Percentiles rank a stretch among this genome's conserved stretches.
phyloP scores from a whole-genome alignment of 805 yeast genomes.

The Cyberlindnera amylophila region DNA sequence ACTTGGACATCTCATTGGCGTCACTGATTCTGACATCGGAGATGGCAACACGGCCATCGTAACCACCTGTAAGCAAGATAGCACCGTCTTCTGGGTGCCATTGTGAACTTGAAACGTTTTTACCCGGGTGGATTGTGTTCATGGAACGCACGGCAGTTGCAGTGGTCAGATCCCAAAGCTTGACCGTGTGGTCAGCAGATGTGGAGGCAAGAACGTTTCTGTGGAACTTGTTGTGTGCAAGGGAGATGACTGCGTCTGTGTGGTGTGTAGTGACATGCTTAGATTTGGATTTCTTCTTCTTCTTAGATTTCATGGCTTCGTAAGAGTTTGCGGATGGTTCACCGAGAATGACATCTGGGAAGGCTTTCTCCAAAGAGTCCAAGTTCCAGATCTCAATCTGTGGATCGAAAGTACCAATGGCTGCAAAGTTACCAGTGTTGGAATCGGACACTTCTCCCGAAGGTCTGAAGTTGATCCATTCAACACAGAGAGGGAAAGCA shows the following conservation, averaged over 20 bases:
- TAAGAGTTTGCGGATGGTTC: slow-evolving; percentile 45
- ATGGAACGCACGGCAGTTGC: slow-evolving; percentile 78
- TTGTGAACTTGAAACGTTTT: slow-evolving; percentile 77
- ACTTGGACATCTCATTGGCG: slow-evolving; percentile 53
- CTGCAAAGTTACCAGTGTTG: slow-evolving; percentile 85
- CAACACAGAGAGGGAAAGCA: slow-evolving; percentile 93
- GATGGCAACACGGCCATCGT: slow-evolving; percentile 79
- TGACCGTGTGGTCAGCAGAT: slow-evolving; percentile 92
- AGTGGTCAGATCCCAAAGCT: slow-evolving; percentile 85
- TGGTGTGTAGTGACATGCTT: slow-evolving; percentile 71
- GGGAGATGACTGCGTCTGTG: slow-evolving; percentile 88
- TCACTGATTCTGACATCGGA: slow-evolving; percentile 79
- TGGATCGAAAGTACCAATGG: slow-evolving; percentile 96
- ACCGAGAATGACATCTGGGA: slow-evolving; percentile 91
- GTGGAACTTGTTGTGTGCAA: slow-evolving; percentile 77
- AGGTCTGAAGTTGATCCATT: slow-evolving; percentile 84
- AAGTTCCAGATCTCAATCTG: slow-evolving; percentile 96
- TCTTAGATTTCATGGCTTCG: slow-evolving; percentile 27
- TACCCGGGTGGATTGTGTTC: slow-evolving; percentile 65
- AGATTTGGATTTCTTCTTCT: slow-evolving; percentile 45
- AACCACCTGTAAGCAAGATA: slow-evolving; percentile 84
- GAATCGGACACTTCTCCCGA: slow-evolving; percentile 37
- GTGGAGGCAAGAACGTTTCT: slow-evolving; percentile 88
- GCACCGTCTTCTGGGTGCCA: slow-evolving; percentile 77
- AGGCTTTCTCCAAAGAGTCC: slow-evolving; percentile 88